A percentile compares a stretch with the other conserved stretches of the same genome.
Evolutionary conservation across 257 asterid species (phyloP).

Genomic region (Verbascum thapsus): DNA sequence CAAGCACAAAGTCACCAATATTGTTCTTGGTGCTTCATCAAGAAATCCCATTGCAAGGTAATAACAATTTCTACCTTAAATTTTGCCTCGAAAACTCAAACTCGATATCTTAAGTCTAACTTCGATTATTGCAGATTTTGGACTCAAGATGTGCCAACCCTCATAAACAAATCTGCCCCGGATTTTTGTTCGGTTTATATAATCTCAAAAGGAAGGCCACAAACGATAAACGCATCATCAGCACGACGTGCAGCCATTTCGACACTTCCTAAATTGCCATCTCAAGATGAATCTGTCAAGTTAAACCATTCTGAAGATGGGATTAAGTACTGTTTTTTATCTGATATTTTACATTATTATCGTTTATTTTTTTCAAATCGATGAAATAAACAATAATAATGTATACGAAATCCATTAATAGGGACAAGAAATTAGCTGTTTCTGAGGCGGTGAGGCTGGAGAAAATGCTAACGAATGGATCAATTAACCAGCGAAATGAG

Average conservation of each 20-base stretch:
- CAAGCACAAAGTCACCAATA: slow-evolving; percentile 41
- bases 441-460: slow-evolving; percentile 23
- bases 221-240: too few species aligned
- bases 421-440: slow-evolving; percentile 30
- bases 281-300: slow-evolving; percentile 27
- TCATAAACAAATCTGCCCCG: slow-evolving; percentile 53
- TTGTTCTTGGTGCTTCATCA: slow-evolving; percentile 71
- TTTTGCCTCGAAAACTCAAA: too few species aligned
- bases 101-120: too few species aligned
- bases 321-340: slow-evolving; percentile 32
- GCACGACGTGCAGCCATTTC: slow-evolving; percentile 25
- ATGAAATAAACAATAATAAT: too few species aligned
- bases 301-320: too few species aligned
- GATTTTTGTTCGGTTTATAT: slow-evolving; percentile 58
- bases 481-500: slow-evolving; percentile 14
- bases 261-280: slow-evolving; percentile 30
- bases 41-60: slow-evolving; percentile 46
- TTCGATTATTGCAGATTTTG: slow-evolving; percentile 38
- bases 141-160: slow-evolving; percentile 49
- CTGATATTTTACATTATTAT: neutral
- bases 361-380: too few species aligned
- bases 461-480: slow-evolving; percentile 5
- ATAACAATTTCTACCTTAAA: too few species aligned
- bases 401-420: slow-evolving; percentile 20
- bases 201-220: slow-evolving; percentile 47